Evolutionary conservation across 306 rosid species (phyloP).

Genomic region (Citrullus amarus): DNA sequence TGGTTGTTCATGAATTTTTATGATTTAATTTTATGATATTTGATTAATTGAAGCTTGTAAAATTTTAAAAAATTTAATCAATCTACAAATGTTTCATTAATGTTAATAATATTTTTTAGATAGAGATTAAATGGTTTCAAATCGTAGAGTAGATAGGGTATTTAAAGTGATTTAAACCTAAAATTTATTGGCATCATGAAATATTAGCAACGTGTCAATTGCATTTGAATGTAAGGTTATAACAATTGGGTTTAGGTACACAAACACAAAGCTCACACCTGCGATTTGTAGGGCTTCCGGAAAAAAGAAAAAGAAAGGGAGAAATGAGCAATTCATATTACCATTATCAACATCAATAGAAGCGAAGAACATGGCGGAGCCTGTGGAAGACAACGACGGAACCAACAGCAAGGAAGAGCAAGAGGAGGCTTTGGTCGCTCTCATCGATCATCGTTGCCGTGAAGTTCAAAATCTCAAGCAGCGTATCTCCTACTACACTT

Average conservation of each 20-base stretch:
- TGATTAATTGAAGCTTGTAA: too few relatives aligned
- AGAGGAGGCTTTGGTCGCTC: conserved; percentile 73
- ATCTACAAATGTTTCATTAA: too few relatives aligned
- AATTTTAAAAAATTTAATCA: too few relatives aligned
- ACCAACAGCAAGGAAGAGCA: conserved; percentile 36
- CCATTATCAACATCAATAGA: background rate
- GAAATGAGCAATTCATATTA: background rate
- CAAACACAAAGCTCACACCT: background rate
- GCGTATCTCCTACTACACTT: conserved; percentile 47
- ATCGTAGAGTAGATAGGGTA: too few relatives aligned
- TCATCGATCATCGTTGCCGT: conserved; percentile 67
- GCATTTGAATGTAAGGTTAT: background rate
- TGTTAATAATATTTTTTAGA: too few relatives aligned
- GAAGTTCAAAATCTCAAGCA: conserved; percentile 55
- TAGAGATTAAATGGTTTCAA: too few relatives aligned
- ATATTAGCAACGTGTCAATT: background rate
- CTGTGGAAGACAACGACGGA: background rate
- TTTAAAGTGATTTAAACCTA: too few relatives aligned
- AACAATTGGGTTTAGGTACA: background rate
- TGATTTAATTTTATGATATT: too few relatives aligned
- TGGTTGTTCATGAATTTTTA: too few relatives aligned
- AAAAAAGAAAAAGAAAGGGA: background rate
- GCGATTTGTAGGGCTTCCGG: background rate
- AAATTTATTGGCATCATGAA: background rate
- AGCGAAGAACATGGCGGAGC: conserved; percentile 16